These are phyloP conservation scores for Chimonanthus praecox DNA, from an alignment of 164 flowering plant genomes.

Conservation along the genomic window DNA sequence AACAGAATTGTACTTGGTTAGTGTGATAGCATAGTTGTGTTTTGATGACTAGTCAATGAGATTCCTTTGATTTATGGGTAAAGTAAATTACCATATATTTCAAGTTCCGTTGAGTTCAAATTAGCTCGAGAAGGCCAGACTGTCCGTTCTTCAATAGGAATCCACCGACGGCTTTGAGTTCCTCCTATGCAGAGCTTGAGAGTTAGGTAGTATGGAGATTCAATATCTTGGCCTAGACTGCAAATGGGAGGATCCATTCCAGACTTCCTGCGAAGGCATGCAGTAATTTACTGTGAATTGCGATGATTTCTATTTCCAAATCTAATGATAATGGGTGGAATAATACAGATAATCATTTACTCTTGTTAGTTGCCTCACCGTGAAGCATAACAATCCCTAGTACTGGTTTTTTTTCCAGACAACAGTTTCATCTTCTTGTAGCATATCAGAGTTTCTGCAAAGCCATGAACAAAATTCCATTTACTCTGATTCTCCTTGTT, in stretches of 20 bases:
- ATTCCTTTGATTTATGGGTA: not conserved
- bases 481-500: slow-evolving; percentile 60
- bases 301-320: not conserved
- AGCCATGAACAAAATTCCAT: slow-evolving; percentile 56
- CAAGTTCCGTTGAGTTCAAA: slow-evolving; percentile 59
- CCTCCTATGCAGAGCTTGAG: slow-evolving; percentile 91
- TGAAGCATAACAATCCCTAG: slow-evolving; percentile 55
- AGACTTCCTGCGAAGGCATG: slow-evolving; percentile 53
- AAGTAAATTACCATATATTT: slow-evolving; percentile 46
- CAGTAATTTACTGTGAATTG: slow-evolving; percentile 12
- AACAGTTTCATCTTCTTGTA: slow-evolving; percentile 95
- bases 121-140: slow-evolving; percentile 80
- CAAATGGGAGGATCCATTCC: slow-evolving; percentile 66
- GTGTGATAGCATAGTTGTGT: not conserved
- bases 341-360: slow-evolving; percentile 3
- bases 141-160: slow-evolving; percentile 60
- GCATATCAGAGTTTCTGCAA: slow-evolving; percentile 62
- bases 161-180: slow-evolving; percentile 78
- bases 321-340: not conserved
- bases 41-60: not conserved
- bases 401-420: slow-evolving; percentile 92
- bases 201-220: slow-evolving; percentile 79
- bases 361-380: slow-evolving; percentile 41
- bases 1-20: not conserved
- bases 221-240: slow-evolving; percentile 66